Conservation (phyloP, 106 monocot genomes). For the Alisma plantagoaquatica region DNA sequence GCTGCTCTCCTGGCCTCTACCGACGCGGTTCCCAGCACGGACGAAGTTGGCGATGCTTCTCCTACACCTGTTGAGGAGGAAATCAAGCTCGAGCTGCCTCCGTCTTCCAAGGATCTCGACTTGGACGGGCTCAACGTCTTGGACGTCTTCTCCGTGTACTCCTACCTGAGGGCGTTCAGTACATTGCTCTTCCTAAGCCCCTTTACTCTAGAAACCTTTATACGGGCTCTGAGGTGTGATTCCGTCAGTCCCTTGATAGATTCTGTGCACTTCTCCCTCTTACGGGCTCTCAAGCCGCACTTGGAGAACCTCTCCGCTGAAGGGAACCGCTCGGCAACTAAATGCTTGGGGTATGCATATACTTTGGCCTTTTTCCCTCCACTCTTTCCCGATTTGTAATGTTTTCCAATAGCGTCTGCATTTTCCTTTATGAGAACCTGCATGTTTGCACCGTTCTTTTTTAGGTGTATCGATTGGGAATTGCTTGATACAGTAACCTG, state of each 20-base stretch:
- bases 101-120: slow-evolving; percentile 62
- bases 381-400: background rate
- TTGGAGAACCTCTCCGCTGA: slow-evolving; percentile 55
- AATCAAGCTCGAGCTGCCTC: slow-evolving; percentile 41
- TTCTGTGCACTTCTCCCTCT: slow-evolving; percentile 72
- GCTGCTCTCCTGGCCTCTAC: slow-evolving; percentile 4
- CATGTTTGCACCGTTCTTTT: background rate
- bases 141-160: slow-evolving; percentile 82
- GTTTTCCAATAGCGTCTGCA: background rate
- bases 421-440: background rate
- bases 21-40: background rate
- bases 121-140: slow-evolving; percentile 54
- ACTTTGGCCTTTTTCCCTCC: background rate
- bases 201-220: slow-evolving; percentile 61
- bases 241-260: slow-evolving; percentile 64
- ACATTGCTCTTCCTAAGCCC: slow-evolving; percentile 75
- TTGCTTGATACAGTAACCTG: slow-evolving; percentile 69
- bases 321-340: slow-evolving; percentile 51
- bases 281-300: slow-evolving; percentile 64
- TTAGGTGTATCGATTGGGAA: slow-evolving; percentile 87
- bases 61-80: background rate
- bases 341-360: slow-evolving; percentile 73
- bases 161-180: slow-evolving; percentile 77
- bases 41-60: background rate
- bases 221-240: slow-evolving; percentile 45